Evolutionary conservation across 352 stramenopile species (phyloP), one percentile per base, ranked within the genome.

Genomic region (Phytophthora cajani): DNA sequence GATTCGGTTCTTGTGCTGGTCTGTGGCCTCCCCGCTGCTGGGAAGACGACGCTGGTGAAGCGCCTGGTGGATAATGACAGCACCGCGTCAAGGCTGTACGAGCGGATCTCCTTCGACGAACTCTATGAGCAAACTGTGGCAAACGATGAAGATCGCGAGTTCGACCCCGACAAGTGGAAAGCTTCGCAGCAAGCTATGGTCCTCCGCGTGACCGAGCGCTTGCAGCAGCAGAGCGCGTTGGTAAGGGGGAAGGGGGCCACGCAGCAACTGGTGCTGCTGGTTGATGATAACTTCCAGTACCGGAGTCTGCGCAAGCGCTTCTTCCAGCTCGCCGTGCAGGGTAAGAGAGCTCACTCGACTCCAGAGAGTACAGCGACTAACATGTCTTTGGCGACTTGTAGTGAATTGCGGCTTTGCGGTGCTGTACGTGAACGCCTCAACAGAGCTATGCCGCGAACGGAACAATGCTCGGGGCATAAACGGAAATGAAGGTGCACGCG

Each of bases 271-370:
- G 71, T 92, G 30, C 58, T 94, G 19, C 62, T 94, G 16, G 70
- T 91, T 2, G 87, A 94, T 44, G 87, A 94, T 58, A 92, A 88
- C 54, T 91, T 94, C 51, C 74, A 83, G 30, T 89, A 85, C 32
- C 81, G 78, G 10, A 94, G 86, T 58, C 78, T 81, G 42, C 84
- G 87, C 57, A 94, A 94, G 62, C 82, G 81, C 19, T 90, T 89
- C 65, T 84, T 69, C 51, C 80, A 89, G 9, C 69, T 92, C 46
- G 81, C 83, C 8, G 44, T 58, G 4, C 57, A 90, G 56, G 44
- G 86, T 91, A 71, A 47, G 69, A 47, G 69, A 11, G 19, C 51
- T 16, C 42, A 63, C 10, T 66, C 2, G 23, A 21, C 9, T 25
- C 2, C 0, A 36, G 30, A 1, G 12, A 52, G 19, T 69, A 74